phyloP scores from a whole-genome alignment of 2,329 filamentous ascomycete species.

The Colletotrichum cereale region DNA sequence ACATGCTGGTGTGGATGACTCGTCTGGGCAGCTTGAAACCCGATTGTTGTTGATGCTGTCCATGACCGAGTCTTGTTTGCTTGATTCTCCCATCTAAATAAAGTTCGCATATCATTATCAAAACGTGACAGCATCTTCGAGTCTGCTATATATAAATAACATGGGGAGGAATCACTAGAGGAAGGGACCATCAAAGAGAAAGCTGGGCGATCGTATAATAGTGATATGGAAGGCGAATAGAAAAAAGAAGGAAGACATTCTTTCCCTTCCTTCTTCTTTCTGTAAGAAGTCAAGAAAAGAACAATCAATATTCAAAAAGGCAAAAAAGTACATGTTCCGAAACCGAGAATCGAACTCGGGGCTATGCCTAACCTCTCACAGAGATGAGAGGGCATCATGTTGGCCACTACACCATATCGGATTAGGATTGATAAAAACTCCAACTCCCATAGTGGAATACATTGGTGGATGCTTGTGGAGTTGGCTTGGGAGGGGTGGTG shows the following conservation, averaged over 20 bases:
- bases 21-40: background rate
- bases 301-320: background rate
- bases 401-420: constrained; percentile 39
- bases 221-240: background rate
- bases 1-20: background rate
- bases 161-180: no score
- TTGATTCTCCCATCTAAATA: background rate
- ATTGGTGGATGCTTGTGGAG: no score
- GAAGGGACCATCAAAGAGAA: no score
- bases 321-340: constrained; percentile 4
- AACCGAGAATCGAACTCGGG: constrained; percentile 37
- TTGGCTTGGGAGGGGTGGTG: no score
- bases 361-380: constrained; percentile 25
- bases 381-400: constrained; percentile 34
- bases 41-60: background rate
- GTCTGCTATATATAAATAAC: no score
- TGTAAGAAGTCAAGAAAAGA: background rate
- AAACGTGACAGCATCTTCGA: background rate
- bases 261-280: no score
- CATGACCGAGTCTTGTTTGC: background rate
- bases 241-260: background rate
- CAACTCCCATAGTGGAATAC: no score
- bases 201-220: background rate
- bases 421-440: no score
- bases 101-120: background rate